Conservation (phyloP, 257 asterid species). For the Nicotiana obtusifolia region DNA sequence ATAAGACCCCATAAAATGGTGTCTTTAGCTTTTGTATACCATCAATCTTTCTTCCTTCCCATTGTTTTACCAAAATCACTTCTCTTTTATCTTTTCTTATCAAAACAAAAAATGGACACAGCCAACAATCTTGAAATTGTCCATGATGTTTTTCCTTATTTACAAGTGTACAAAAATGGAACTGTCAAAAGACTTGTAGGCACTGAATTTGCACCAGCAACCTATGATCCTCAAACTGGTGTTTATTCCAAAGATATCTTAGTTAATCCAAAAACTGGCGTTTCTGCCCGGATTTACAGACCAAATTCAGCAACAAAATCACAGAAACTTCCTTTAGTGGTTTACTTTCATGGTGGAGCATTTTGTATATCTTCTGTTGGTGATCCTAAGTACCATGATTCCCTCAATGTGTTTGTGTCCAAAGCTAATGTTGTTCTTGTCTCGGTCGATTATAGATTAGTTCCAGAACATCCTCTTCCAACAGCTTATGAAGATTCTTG, state of each 20-base stretch:
- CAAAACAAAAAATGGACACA: conserved; percentile 26
- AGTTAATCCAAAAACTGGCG: conserved; percentile 28
- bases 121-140: conserved; percentile 20
- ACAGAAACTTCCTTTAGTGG: conserved; percentile 47
- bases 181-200: conserved; percentile 47
- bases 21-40: background rate
- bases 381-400: conserved; percentile 51
- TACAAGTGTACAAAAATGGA: conserved; percentile 51
- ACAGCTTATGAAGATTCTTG: conserved; percentile 61
- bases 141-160: conserved; percentile 52
- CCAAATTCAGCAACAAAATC: conserved; percentile 17
- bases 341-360: conserved; percentile 84
- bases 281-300: conserved; percentile 53
- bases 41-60: background rate
- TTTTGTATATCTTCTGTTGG: conserved; percentile 46
- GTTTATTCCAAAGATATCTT: conserved; percentile 53
- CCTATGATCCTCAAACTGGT: conserved; percentile 35
- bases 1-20: background rate
- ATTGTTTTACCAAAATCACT: background rate
- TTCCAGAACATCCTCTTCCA: conserved; percentile 72
- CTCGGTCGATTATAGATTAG: conserved; percentile 49
- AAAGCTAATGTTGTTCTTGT: conserved; percentile 39
- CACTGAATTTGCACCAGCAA: conserved; percentile 37
- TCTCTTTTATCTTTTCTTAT: background rate
- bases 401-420: conserved; percentile 40